A percentile compares a stretch with the other conserved stretches of the same genome.
Evolutionary conservation across 2,329 filamentous ascomycete species (phyloP).

Genomic region (Alternaria burnsii): DNA sequence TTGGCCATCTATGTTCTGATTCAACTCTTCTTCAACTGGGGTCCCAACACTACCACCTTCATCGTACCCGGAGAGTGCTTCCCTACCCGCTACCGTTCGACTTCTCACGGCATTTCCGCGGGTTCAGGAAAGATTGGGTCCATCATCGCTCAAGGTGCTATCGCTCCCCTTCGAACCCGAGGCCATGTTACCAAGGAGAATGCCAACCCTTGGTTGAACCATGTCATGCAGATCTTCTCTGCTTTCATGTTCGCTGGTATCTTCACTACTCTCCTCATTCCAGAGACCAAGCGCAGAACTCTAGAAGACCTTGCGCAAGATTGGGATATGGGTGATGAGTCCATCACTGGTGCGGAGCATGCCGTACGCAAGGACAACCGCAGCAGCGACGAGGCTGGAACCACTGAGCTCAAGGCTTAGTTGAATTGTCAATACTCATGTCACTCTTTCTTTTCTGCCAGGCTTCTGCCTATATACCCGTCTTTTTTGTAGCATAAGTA

Average conservation of each 20-base stretch:
- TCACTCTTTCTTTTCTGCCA: background rate
- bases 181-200: slow-evolving; percentile 54
- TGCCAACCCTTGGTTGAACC: slow-evolving; percentile 71
- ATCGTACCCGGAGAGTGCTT: slow-evolving; percentile 62
- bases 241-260: slow-evolving; percentile 80
- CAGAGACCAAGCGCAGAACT: slow-evolving; percentile 79
- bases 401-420: slow-evolving; percentile 18
- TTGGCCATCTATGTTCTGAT: slow-evolving; percentile 59
- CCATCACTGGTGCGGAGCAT: slow-evolving; percentile 39
- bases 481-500: background rate
- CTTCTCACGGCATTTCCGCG: slow-evolving; percentile 60
- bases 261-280: slow-evolving; percentile 73
- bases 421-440: background rate
- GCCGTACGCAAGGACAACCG: slow-evolving; percentile 25
- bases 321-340: slow-evolving; percentile 48
- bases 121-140: slow-evolving; percentile 59
- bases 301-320: slow-evolving; percentile 70
- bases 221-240: slow-evolving; percentile 79
- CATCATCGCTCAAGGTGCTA: slow-evolving; percentile 59
- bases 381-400: slow-evolving; percentile 31
- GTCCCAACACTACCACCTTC: slow-evolving; percentile 61
- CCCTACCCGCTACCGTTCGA: slow-evolving; percentile 59
- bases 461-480: background rate
- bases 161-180: slow-evolving; percentile 60
- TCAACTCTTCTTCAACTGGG: slow-evolving; percentile 63